A percentile compares a stretch with the other conserved stretches of the same genome.
Conservation (phyloP, 805 yeast species). For the Saccharomyces mikatae region DNA sequence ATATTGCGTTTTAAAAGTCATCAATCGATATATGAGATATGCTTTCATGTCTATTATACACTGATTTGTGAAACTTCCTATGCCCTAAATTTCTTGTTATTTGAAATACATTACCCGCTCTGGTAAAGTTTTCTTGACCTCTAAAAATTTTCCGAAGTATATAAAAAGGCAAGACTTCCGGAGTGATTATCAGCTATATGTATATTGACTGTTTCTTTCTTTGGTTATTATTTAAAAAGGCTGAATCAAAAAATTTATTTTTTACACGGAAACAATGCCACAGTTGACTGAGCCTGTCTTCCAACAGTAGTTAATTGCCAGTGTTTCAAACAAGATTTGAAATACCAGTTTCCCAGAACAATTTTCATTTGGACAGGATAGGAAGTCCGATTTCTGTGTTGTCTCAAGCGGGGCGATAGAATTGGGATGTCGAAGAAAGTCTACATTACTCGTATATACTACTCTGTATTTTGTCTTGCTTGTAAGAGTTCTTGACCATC, state of each 20-base stretch:
- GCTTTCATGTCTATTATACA: neutral
- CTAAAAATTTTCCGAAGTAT: neutral
- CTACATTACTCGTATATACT: conserved; percentile 19
- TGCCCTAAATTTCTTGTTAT: neutral
- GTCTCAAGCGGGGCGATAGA: conserved; percentile 23
- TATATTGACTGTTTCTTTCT: neutral
- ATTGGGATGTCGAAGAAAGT: conserved; percentile 35
- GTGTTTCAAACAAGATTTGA: conserved; percentile 27
- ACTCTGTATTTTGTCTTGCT: neutral
- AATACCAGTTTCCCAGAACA: conserved; percentile 33
- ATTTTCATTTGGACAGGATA: conserved; percentile 26
- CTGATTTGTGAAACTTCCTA: neutral
- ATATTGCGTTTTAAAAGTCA: neutral
- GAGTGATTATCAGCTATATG: neutral
- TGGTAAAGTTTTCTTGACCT: neutral
- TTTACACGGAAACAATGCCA: conserved; percentile 32
- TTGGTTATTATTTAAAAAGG: conserved; percentile 12
- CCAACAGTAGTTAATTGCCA: conserved; percentile 34
- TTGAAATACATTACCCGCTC: neutral
- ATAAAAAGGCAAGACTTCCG: neutral
- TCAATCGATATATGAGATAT: neutral
- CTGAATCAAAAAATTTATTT: conserved; percentile 27
- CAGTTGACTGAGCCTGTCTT: conserved; percentile 31
- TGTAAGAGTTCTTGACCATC: no score
- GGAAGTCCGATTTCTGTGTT: conserved; percentile 34